Conservation (phyloP, 495 filamentous ascomycete genomes). For the Cenococcum geophilum region DNA sequence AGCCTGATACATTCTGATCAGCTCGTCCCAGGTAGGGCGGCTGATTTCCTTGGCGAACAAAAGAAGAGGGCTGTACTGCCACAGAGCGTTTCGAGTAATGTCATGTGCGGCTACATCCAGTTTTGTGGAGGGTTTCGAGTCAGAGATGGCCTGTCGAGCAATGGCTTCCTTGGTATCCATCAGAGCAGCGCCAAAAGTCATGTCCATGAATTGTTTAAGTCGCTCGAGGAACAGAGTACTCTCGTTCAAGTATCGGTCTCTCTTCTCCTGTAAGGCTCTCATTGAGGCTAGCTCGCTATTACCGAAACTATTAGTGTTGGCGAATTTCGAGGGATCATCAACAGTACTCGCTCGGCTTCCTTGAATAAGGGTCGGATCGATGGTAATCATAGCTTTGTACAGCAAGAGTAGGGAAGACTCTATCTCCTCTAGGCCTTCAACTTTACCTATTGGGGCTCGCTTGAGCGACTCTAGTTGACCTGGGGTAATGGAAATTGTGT, state of each 20-base stretch:
- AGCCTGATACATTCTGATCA: slow-evolving; percentile 73
- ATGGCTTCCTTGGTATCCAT: slow-evolving; percentile 56
- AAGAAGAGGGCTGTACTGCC: slow-evolving; percentile 77
- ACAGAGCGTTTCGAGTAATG: slow-evolving; percentile 54
- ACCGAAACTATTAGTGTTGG: slow-evolving; percentile 54
- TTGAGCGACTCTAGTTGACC: slow-evolving; percentile 66
- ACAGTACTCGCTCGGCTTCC: slow-evolving; percentile 9
- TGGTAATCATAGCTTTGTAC: slow-evolving; percentile 91
- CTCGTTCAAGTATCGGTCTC: slow-evolving; percentile 73
- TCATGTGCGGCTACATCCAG: slow-evolving; percentile 49
- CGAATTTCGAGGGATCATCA: slow-evolving; percentile 16
- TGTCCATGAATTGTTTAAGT: slow-evolving; percentile 70
- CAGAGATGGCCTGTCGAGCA: slow-evolving; percentile 36
- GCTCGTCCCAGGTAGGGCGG: slow-evolving; percentile 66
- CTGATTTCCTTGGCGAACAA: slow-evolving; percentile 83
- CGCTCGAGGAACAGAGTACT: slow-evolving; percentile 66
- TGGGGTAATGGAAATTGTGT: slow-evolving; percentile 78
- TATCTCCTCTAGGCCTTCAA: slow-evolving; percentile 63
- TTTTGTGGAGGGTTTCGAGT: slow-evolving; percentile 37
- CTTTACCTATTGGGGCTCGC: slow-evolving; percentile 64
- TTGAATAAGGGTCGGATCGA: slow-evolving; percentile 63
- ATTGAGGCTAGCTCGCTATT: slow-evolving; percentile 83
- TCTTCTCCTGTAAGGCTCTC: slow-evolving; percentile 89
- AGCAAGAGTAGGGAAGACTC: slow-evolving; percentile 71
- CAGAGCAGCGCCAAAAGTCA: slow-evolving; percentile 70